These are phyloP conservation scores for Chrysanthemum seticuspe DNA, from an alignment of 129 eudicot species.

Conservation along the genomic window DNA sequence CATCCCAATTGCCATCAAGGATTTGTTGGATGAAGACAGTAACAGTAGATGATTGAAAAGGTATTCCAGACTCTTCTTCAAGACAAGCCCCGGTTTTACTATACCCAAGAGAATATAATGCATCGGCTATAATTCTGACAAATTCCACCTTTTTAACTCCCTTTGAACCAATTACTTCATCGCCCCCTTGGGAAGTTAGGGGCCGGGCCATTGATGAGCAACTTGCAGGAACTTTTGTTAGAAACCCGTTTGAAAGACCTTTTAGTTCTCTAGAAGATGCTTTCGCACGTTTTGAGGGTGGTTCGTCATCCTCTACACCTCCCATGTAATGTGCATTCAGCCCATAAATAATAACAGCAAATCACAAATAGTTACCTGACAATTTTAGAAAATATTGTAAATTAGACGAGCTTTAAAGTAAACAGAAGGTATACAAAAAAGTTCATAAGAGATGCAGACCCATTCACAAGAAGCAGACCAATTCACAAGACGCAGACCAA, in stretches of 20 bases:
- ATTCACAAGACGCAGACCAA: neutral
- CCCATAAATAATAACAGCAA: conserved; percentile 58
- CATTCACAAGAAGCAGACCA: neutral
- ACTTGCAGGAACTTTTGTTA: conserved; percentile 43
- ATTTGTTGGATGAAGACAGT: conserved; percentile 61
- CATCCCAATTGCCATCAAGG: conserved; percentile 83
- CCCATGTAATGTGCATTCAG: conserved; percentile 97
- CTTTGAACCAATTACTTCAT: conserved; percentile 64
- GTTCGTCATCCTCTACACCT: conserved; percentile 85
- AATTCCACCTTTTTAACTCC: conserved; percentile 74
- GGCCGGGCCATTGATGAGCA: conserved; percentile 83
- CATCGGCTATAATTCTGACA: conserved; percentile 71
- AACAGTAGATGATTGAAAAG: conserved; percentile 52
- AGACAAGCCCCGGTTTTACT: conserved; percentile 53
- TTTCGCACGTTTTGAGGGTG: conserved; percentile 94
- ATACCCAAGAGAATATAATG: conserved; percentile 79
- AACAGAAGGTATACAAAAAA: neutral
- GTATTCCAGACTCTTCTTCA: conserved; percentile 82
- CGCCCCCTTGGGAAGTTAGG: conserved; percentile 55
- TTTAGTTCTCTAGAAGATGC: conserved; percentile 48
- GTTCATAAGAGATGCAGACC: neutral
- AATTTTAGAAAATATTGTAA: neutral
- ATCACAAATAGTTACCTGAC: conserved; percentile 36
- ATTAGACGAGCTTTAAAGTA: neutral
- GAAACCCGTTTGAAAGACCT: conserved; percentile 52